Conservation (phyloP, 1,284 basidiomycete species). For the Ustilago xerochloae region DNA sequence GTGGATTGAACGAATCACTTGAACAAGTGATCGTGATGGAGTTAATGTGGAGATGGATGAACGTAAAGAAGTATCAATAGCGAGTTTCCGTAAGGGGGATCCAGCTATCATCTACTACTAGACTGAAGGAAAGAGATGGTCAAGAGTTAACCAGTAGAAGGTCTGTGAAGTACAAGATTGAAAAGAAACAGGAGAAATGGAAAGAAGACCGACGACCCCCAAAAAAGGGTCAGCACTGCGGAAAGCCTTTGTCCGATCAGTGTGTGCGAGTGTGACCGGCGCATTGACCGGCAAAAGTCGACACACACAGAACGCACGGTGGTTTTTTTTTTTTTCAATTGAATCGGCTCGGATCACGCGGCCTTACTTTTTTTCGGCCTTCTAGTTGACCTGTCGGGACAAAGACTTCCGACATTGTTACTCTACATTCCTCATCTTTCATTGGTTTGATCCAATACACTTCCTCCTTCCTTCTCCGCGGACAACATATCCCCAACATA, state of each 20-base stretch:
- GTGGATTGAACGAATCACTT: constrained; percentile 13
- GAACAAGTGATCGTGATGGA: background rate
- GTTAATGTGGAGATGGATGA: background rate
- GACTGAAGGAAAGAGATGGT: background rate
- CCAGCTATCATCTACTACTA: constrained; percentile 19
- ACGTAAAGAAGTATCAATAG: background rate
- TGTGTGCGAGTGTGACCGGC: background rate
- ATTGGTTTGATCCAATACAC: too few species aligned
- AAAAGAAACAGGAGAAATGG: background rate
- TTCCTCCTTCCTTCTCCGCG: too few species aligned
- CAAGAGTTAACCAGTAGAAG: background rate
- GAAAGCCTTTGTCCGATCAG: constrained; percentile 1
- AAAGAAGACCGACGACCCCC: background rate
- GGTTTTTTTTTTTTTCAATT: constrained; percentile 2
- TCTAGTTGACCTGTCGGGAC: constrained; percentile 3
- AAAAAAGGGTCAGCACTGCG: background rate
- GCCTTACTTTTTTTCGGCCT: background rate
- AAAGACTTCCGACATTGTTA: constrained; percentile 9
- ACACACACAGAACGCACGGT: constrained; percentile 5
- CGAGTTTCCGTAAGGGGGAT: constrained; percentile 7
- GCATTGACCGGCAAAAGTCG: background rate
- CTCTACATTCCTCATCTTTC: too few species aligned
- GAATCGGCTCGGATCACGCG: constrained; percentile 14
- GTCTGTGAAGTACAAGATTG: background rate
- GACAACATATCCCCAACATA: too few species aligned